phyloP scores from a whole-genome alignment of 2,329 filamentous ascomycete genomes.

The Mycosphaerelloides madeirae region DNA sequence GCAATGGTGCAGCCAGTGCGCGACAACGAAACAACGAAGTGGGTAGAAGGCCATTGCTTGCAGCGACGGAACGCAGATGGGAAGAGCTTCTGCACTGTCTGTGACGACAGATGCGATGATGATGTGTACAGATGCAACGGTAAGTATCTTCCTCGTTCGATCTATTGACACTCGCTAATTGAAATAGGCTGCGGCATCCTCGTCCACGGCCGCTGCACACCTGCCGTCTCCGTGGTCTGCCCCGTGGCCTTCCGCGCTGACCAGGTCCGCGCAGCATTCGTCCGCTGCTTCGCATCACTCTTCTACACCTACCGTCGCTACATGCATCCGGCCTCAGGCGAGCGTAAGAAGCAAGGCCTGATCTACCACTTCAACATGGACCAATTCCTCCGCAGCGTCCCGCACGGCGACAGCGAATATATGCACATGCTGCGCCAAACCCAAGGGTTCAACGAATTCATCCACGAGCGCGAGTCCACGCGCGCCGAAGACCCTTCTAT shows the following conservation, averaged over 20 bases:
- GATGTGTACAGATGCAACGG: conserved; percentile 68
- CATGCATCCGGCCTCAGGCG: conserved; percentile 54
- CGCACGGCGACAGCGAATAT: conserved; percentile 61
- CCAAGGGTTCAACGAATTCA: conserved; percentile 64
- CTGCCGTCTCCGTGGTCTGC: conserved; percentile 60
- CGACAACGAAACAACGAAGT: conserved; percentile 73
- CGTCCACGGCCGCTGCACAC: conserved; percentile 56
- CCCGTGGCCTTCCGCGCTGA: conserved; percentile 61
- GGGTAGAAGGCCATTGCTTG: conserved; percentile 82
- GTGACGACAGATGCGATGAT: conserved; percentile 69
- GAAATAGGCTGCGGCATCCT: conserved; percentile 50
- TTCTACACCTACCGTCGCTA: conserved; percentile 66
- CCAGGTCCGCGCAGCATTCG: conserved; percentile 63
- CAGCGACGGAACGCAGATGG: conserved; percentile 59
- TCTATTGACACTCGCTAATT: too few species aligned
- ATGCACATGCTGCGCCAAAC: conserved; percentile 60
- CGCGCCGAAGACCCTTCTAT: conserved; percentile 60
- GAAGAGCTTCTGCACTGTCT: conserved; percentile 63
- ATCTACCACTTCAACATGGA: conserved; percentile 64
- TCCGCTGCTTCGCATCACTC: conserved; percentile 63
- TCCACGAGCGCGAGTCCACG: conserved; percentile 68
- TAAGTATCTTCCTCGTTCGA: conserved; percentile 29
- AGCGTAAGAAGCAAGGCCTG: conserved; percentile 59
- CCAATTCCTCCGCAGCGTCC: conserved; percentile 60
- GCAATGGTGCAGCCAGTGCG: conserved; percentile 73